A percentile compares a stretch with the other conserved stretches of the same genome.
These are phyloP conservation scores for Combretum micranthum DNA, from an alignment of 345 rosid genomes.

Conservation along the genomic window DNA sequence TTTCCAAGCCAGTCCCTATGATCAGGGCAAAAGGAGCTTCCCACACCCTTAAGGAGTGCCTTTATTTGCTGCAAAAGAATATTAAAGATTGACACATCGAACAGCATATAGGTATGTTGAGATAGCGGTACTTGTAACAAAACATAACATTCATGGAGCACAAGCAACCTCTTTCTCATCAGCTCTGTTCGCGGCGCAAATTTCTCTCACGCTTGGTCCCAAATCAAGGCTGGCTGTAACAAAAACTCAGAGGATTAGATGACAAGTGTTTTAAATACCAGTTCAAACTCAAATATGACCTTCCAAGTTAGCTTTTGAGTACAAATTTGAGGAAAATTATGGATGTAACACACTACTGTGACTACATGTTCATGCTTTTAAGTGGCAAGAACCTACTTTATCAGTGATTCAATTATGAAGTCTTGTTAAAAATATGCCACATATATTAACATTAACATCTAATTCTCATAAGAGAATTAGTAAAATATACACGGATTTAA, in stretches of 20 bases:
- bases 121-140: no score
- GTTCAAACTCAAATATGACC: no score
- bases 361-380: no score
- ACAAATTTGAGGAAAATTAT: no score
- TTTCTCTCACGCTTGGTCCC: slow-evolving; percentile 84
- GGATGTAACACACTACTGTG: no score
- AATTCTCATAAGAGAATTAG: no score
- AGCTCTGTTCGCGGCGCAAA: slow-evolving; percentile 78
- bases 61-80: slow-evolving; percentile 67
- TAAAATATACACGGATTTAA: no score
- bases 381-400: no score
- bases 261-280: background rate
- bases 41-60: slow-evolving; percentile 73
- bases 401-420: no score
- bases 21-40: slow-evolving; percentile 69
- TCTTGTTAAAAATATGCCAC: no score
- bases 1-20: slow-evolving; percentile 72
- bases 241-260: slow-evolving; percentile 11
- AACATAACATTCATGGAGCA: background rate
- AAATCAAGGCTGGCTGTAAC: slow-evolving; percentile 60
- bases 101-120: background rate
- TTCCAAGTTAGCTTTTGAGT: no score
- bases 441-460: no score
- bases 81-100: slow-evolving; percentile 3
- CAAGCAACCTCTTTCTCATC: slow-evolving; percentile 79